Evolutionary conservation across 441 rosid species (phyloP), one percentile per base, ranked within the genome.

Genomic region (Gossypium trilobum): DNA sequence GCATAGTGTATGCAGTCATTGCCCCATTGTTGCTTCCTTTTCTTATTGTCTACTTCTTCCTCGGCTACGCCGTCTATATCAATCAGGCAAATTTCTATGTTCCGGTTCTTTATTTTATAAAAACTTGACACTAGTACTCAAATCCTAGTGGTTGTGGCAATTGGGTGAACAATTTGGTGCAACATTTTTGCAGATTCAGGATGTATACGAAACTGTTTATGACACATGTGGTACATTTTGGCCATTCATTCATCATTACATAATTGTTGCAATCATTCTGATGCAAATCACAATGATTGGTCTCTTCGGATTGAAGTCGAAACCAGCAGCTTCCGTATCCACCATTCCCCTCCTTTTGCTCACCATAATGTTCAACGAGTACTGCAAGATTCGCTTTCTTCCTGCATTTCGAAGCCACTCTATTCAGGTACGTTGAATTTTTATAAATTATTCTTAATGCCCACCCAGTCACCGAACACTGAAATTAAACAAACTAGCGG

Each of bases 271-370:
- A 16, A 84, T 92, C 3, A 80, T 89, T 78, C 90, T 94, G 46
- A 94, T 92, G 98, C 97, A 94, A 86, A 69, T 92, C 75, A 92
- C 90, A 0, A 92, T 90, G 97, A 87, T 92, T 23, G 97, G 98
- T 57, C 88, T 90, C 63, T 94, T 94, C 19, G 91, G 97, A 16
- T 86, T 94, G 66, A 94, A 94, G 83, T 85, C 91, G 16, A 94
- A 90, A 75, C 95, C 98, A 11, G 83, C 88, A 59, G 95, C 97
- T 68, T 85, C 97, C 54, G 76, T 92, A 36, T 88, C 93, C 71
- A 81, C 97, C 16, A 61, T 94, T 59, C 97, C 93, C 39, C 89
- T 94, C 50, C 72, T 94, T 55, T 14, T 89, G 75, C 75, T 90
- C 74, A 89, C 97, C 22, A 73, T 90, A 67, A 68, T 83, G 77